A percentile compares a stretch with the other conserved stretches of the same genome.
Conservation (phyloP, 2,329 filamentous ascomycete species). For the Monilinia polystroma region DNA sequence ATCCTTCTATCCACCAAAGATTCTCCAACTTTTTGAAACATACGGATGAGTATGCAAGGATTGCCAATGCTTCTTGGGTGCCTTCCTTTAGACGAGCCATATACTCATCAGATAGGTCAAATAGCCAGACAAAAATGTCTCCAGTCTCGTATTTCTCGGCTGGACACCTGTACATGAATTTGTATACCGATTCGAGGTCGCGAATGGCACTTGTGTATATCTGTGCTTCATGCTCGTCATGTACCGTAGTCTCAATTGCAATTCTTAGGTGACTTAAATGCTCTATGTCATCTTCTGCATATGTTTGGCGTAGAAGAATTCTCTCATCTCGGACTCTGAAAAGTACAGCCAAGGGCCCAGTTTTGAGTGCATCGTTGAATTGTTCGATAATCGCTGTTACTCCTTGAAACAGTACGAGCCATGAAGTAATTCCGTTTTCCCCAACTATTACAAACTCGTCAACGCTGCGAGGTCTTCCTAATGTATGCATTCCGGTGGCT, state of each 20-base stretch:
- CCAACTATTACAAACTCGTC: conserved; percentile 40
- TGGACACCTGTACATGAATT: conserved; percentile 29
- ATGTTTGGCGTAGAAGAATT: not conserved
- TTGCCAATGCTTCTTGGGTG: conserved; percentile 40
- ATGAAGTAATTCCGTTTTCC: conserved; percentile 38
- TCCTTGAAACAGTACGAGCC: conserved; percentile 39
- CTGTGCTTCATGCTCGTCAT: not conserved
- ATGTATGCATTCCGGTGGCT: conserved; percentile 41
- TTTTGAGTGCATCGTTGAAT: not conserved
- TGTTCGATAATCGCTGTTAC: conserved; percentile 1
- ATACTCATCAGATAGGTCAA: conserved; percentile 40
- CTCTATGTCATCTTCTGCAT: not conserved
- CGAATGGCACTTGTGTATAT: conserved; percentile 33
- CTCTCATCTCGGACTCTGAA: conserved; percentile 5
- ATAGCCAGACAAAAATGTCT: conserved; percentile 44
- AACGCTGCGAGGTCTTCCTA: conserved; percentile 38
- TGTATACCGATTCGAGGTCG: conserved; percentile 39
- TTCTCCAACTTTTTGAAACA: conserved; percentile 38
- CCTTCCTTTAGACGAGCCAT: conserved; percentile 40
- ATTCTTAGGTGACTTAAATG: conserved; percentile 1
- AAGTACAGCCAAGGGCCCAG: not conserved
- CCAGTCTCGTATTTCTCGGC: conserved; percentile 36
- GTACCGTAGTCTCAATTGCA: conserved; percentile 12
- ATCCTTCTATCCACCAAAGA: conserved; percentile 42
- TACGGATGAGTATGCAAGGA: conserved; percentile 40